Evolutionary conservation across 2,329 filamentous ascomycete species (phyloP), one percentile per base, ranked within the genome.

Genomic region (Leptodontidium sp.): DNA sequence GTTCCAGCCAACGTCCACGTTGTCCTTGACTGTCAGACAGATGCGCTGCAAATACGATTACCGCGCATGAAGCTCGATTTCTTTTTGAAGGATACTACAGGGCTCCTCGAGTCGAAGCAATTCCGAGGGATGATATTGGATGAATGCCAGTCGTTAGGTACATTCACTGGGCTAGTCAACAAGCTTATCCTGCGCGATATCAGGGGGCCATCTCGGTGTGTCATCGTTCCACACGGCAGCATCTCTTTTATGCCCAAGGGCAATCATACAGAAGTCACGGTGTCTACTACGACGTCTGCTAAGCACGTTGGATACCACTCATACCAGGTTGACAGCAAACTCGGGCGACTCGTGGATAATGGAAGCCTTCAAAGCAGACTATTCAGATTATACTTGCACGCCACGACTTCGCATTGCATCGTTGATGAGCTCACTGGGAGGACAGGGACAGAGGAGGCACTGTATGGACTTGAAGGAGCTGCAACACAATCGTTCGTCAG

Each of bases 371-470:
- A 83, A 12, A 86, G 85, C 75, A 86, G 84, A 64, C 77, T 91
- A 0, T 81, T 83, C n/a, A 77, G 87, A 0, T 79, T 79, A 9
- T 84, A 85, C 32, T 75, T 90, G 0, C 87, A 90, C 69, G 86
- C 83, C 0, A 66, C 88, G 0, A 90, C 87, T 6, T 85, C 86
- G 0, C 81, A 82, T 59, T 85, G 80, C 32, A 75, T 87, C 2
- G 52, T 68, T 4, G 73, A 74, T 58, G 3, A 40, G 15, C 68
- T 76, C 7, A 74, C 72, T n/a, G 69, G 64, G 0, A 76, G 77
- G 5, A 89, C 86, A 0, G 88, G 88, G 0, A 87, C 85, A 0
- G 87, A 90, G 69, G 76, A 84, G 53, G 84, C 86, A 0, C 71
- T 90, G 0, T 70, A 73, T 0, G 85, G 87, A 1, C 74, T 90